phyloP scores from a whole-genome alignment of 345 rosid species.

The Brassica napus region DNA sequence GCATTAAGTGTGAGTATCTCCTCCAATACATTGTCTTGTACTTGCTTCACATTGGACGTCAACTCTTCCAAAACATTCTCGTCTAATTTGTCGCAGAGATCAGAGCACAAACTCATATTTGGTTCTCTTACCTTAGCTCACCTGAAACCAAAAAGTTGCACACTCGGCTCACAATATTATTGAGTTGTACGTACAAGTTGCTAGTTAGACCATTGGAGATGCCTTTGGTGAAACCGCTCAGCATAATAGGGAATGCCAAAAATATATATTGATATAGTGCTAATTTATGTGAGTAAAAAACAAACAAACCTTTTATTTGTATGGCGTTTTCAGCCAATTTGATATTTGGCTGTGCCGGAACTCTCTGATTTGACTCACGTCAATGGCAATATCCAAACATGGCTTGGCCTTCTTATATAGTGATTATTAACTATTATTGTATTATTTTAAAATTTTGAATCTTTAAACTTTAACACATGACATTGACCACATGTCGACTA shows the following conservation, averaged over 20 bases:
- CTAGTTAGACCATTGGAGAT: background rate
- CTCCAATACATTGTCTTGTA: too few species aligned
- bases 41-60: conserved; percentile 6
- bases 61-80: background rate
- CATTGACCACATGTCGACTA: background rate
- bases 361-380: background rate
- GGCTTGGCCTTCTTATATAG: conserved; percentile 1
- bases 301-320: background rate
- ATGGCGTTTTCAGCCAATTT: background rate
- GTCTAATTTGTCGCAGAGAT: background rate
- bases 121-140: background rate
- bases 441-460: background rate
- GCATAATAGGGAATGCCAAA: background rate
- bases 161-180: background rate
- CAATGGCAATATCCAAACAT: background rate
- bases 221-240: background rate
- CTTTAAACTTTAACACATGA: background rate
- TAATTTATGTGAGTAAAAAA: background rate
- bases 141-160: background rate
- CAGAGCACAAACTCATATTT: conserved; percentile 14
- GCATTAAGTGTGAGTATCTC: too few species aligned
- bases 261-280: background rate
- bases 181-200: background rate
- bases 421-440: background rate
- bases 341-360: background rate